Evolutionary conservation across 139 green algal species (phyloP).

Genomic region (Chlorella sp.): DNA sequence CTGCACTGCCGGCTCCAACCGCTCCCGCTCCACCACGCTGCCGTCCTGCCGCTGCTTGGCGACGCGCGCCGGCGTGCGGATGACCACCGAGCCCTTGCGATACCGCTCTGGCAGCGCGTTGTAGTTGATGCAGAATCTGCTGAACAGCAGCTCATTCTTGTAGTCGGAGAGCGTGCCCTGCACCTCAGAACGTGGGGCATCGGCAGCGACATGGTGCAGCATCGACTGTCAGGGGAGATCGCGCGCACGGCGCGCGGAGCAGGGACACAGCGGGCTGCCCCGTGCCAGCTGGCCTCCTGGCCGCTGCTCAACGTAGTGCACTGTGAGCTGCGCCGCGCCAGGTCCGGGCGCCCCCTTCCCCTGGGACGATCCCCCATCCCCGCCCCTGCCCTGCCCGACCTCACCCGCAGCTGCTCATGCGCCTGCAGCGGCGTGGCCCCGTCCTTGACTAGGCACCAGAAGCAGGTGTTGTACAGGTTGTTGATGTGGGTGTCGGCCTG

Average conservation of each 20-base stretch:
- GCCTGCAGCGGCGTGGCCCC: slow-evolving; percentile 63
- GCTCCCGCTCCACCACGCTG: slow-evolving; percentile 48
- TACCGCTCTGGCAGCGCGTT: slow-evolving; percentile 80
- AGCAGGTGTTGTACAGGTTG: slow-evolving; percentile 97
- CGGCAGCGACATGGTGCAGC: no score
- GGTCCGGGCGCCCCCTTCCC: no score
- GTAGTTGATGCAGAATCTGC: slow-evolving; percentile 91
- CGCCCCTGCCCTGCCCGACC: no score
- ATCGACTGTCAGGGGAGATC: no score
- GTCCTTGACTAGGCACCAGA: slow-evolving; percentile 85
- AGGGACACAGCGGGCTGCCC: no score
- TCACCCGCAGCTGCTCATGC: slow-evolving; percentile 41
- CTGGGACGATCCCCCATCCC: no score
- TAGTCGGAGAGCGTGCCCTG: slow-evolving; percentile 76
- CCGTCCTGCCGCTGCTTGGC: slow-evolving; percentile 61
- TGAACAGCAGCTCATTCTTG: slow-evolving; percentile 96
- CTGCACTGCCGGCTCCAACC: slow-evolving; percentile 44
- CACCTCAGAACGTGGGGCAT: neutral
- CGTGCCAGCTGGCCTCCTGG: no score
- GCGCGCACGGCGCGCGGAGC: neutral
- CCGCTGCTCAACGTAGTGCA: no score
- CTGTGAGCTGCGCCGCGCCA: no score
- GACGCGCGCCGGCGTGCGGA: slow-evolving; percentile 36
- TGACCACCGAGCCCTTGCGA: slow-evolving; percentile 76
- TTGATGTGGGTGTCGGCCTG: slow-evolving; percentile 96